Percentiles rank a stretch among this genome's conserved stretches.
Evolutionary conservation across 306 rosid species (phyloP).

Genomic region (Notholithocarpus densiflorus): DNA sequence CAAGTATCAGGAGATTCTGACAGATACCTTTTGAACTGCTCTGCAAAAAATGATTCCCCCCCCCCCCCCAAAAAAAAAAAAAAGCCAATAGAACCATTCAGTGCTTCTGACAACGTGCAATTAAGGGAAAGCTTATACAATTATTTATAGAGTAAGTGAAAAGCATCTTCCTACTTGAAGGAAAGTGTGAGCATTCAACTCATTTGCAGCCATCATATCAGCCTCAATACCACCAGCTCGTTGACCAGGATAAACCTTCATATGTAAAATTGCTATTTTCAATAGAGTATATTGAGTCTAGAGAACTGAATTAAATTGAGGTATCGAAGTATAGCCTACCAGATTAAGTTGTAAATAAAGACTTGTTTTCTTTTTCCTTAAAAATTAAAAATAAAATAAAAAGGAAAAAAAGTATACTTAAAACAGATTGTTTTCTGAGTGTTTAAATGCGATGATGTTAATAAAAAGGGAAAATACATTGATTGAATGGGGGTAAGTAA

Average conservation of each 20-base stretch:
- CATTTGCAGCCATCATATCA: conserved; percentile 96
- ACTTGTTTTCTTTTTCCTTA: background rate
- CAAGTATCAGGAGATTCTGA: conserved; percentile 60
- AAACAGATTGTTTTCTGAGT: no score
- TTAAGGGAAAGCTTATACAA: background rate
- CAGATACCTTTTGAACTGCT: conserved; percentile 47
- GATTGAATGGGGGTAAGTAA: no score
- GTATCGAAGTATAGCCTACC: background rate
- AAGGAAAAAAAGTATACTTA: background rate
- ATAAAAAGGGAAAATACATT: background rate
- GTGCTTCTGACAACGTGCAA: conserved; percentile 7
- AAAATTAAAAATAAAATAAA: background rate
- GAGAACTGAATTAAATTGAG: conserved; percentile 3
- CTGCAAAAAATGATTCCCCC: conserved; percentile 36
- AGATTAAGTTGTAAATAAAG: background rate
- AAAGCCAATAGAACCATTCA: background rate
- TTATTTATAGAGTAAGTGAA: conserved; percentile 6
- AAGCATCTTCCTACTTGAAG: conserved; percentile 65
- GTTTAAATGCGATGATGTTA: background rate
- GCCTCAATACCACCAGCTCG: conserved; percentile 83
- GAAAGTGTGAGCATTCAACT: conserved; percentile 72
- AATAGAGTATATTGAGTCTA: background rate
- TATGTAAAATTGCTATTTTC: conserved; percentile 6
- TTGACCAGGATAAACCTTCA: conserved; percentile 91
- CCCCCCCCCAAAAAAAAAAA: no score